These are phyloP conservation scores for Blastocystis hominis DNA, from an alignment of 352 stramenopile genomes.

Conservation along the genomic window DNA sequence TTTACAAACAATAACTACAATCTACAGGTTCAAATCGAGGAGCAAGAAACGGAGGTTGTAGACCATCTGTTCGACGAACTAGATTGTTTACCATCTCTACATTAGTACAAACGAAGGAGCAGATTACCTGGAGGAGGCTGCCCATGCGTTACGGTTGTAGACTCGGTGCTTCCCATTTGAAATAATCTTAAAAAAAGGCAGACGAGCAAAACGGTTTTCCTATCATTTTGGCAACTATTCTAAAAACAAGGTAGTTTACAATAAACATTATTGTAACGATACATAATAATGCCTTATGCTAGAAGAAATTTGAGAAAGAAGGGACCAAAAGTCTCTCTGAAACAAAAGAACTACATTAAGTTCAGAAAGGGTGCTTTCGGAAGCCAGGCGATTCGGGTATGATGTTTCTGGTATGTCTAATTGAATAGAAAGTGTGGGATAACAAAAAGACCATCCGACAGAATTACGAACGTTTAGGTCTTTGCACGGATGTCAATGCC, in stretches of 20 bases:
- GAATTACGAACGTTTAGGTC: not conserved
- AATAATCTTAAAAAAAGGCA: not conserved
- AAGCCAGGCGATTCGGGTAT: not conserved
- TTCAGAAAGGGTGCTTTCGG: not conserved
- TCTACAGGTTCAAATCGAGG: not conserved
- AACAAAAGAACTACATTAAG: not conserved
- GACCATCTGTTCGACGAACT: not conserved
- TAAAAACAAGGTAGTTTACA: not conserved
- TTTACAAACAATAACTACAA: not conserved
- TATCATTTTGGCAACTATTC: not conserved
- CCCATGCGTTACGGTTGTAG: not conserved
- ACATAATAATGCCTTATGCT: not conserved
- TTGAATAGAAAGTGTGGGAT: slow-evolving; percentile 31
- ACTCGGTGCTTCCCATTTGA: slow-evolving; percentile 4
- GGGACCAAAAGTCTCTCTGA: slow-evolving; percentile 21
- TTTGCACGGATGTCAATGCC: not conserved
- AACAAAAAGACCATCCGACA: slow-evolving; percentile 16
- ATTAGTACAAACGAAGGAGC: not conserved
- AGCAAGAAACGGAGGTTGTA: not conserved
- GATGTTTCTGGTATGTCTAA: not conserved
- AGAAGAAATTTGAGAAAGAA: slow-evolving; percentile 32
- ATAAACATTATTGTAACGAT: not conserved
- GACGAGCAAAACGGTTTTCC: slow-evolving; percentile 9
- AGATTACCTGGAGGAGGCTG: not conserved
- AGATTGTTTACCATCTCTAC: not conserved